Percentiles rank a stretch among this genome's conserved stretches.
Evolutionary conservation across 805 yeast species (phyloP).

Genomic region (Kurtzmaniella fragi): DNA sequence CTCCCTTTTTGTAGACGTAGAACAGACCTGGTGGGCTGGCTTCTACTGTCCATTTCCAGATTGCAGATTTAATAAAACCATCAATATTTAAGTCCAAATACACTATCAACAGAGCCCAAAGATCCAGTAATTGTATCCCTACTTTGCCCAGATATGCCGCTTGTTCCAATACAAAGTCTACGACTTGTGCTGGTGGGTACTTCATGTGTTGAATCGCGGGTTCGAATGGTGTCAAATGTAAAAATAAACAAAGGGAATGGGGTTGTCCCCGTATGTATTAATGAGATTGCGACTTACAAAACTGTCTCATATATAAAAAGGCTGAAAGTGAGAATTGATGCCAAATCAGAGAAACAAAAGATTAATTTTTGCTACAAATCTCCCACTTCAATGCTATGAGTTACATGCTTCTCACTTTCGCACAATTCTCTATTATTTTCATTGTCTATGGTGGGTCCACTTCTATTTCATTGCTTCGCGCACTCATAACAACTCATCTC

Average conservation of each 20-base stretch:
- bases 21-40: slow-evolving; percentile 9
- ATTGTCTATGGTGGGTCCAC: neutral
- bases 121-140: slow-evolving; percentile 22
- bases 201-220: slow-evolving; percentile 1
- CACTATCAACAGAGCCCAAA: slow-evolving; percentile 21
- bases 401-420: neutral
- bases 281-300: too few relatives aligned
- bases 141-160: slow-evolving; percentile 29
- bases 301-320: too few relatives aligned
- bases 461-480: neutral
- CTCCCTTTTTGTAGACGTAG: slow-evolving; percentile 10
- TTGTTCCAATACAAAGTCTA: slow-evolving; percentile 17
- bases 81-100: slow-evolving; percentile 20
- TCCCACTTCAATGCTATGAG: too few relatives aligned
- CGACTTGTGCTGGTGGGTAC: slow-evolving; percentile 23
- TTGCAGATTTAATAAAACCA: slow-evolving; percentile 29
- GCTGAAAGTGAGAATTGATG: too few relatives aligned
- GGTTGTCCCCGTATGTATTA: too few relatives aligned
- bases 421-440: neutral
- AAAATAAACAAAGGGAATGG: neutral
- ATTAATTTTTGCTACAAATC: too few relatives aligned
- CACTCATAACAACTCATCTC: neutral
- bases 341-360: too few relatives aligned
- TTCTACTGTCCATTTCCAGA: slow-evolving; percentile 33
- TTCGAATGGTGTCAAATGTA: neutral